These are phyloP conservation scores for Sporothrix luriei DNA, from an alignment of 2,329 filamentous ascomycete genomes.

Conservation along the genomic window DNA sequence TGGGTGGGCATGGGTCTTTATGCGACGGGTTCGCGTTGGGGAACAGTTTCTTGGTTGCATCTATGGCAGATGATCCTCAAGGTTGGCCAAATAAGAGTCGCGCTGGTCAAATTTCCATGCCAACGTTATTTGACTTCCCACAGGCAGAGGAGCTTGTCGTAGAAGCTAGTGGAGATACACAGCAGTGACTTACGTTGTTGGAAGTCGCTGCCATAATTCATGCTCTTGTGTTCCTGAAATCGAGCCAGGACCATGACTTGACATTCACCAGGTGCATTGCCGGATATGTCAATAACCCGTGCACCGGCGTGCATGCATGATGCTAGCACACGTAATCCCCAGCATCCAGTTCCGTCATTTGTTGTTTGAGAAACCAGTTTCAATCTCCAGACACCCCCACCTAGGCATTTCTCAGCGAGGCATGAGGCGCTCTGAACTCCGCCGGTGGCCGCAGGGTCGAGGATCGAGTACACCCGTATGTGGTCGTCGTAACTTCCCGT, in stretches of 20 bases:
- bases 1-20: not conserved
- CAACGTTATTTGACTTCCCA: constrained; percentile 52
- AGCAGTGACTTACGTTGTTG: constrained; percentile 49
- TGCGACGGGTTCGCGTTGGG: not conserved
- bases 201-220: constrained; percentile 89
- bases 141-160: constrained; percentile 69
- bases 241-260: constrained; percentile 65
- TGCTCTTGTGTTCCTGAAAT: constrained; percentile 86
- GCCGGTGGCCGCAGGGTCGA: constrained; percentile 48
- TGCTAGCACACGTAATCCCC: constrained; percentile 62
- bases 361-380: constrained; percentile 55
- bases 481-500: constrained; percentile 93
- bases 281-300: constrained; percentile 59
- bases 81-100: not conserved
- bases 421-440: constrained; percentile 51
- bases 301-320: constrained; percentile 94
- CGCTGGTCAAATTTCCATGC: not conserved
- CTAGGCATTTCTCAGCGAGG: constrained; percentile 68
- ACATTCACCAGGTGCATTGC: constrained; percentile 52
- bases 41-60: not conserved
- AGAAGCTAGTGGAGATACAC: constrained; percentile 75
- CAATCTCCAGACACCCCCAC: constrained; percentile 84
- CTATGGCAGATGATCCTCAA: not conserved
- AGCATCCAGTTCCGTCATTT: constrained; percentile 38
- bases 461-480: constrained; percentile 66